phyloP scores from a whole-genome alignment of 2,329 filamentous ascomycete species.

The Botryotinia convoluta region DNA sequence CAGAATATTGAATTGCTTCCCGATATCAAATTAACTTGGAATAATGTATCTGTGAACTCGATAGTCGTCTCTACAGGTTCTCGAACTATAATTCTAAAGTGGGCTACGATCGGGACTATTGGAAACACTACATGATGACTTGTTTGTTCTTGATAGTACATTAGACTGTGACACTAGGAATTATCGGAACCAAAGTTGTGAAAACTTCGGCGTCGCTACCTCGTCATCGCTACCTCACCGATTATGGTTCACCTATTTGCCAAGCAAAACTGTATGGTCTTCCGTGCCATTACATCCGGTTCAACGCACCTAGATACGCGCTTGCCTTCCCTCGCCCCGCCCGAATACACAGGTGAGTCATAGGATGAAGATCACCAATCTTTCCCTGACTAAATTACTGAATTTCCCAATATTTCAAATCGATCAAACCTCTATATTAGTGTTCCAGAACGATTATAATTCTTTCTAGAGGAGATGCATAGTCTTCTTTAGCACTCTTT shows the following conservation, averaged over 20 bases:
- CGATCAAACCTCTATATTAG: neutral
- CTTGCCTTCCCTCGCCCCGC: too few species aligned
- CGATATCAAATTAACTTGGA: neutral
- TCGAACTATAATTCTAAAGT: neutral
- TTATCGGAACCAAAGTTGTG: neutral
- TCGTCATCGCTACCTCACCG: neutral
- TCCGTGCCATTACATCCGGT: neutral
- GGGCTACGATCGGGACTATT: neutral
- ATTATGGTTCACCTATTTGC: neutral
- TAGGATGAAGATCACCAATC: fast-evolving
- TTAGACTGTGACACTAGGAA: neutral
- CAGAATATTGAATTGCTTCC: neutral
- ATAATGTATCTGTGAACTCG: neutral
- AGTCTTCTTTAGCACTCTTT: neutral
- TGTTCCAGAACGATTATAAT: neutral
- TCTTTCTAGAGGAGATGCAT: neutral
- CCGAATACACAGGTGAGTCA: fast-evolving
- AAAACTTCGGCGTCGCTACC: neutral
- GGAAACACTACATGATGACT: neutral
- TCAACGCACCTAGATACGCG: neutral
- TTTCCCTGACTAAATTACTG: neutral
- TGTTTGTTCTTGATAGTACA: neutral
- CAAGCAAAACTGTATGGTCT: neutral
- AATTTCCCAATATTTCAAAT: neutral
- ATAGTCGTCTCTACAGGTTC: neutral